Base-by-base conservation (phyloP, 2,329 filamentous ascomycete species). In the Botryotinia calthae region DNA sequence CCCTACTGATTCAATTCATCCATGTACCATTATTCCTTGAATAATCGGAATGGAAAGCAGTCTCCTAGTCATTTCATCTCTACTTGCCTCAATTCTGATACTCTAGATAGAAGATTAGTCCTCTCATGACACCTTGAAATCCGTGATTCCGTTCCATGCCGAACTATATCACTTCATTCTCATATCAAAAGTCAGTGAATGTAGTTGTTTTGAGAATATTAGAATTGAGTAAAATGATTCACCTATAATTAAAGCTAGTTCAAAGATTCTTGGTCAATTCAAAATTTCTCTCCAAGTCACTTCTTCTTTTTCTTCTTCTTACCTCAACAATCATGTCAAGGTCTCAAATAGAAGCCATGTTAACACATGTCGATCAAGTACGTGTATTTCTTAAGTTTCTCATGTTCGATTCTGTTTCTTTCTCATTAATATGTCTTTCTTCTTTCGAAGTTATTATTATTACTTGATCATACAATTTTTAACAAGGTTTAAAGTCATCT, bases 11-110 rank as follows among this genome's bases (percentile, higher is more conserved):
- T 22, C 4, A n/a, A 65, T 7, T 34, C 28, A 25, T 40, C 44
- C n/a, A 2, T 20, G 22, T 1, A 1, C 20, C 28, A 16, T 5
- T 28, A 14, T 34, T 14, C 2, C 0, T 28, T 28, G n/a, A 14
- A 18, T 34, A 4, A 34, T 34, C 34, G 34, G 34, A 18, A n/a
- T 14, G 0, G 6, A 51, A n/a, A 1, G 14, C 48, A 31, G 18
- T 63, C 9, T 37, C 31, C 9, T 25, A 14, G 12, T 1, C 59
- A 4, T 62, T 2, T 20, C 2, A 42, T 6, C 22, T n/a, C 59
- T n/a, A 16, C 25, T 40, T 40, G 9, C 4, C 25, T 16, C 8
- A 28, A 42, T 2, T n/a, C 0, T 4, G 6, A 20, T 8, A 37
- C 16, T 5, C 48, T 18, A 42, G 40, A 42, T 12, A 25, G 1